Evolutionary conservation across 1,284 basidiomycete genomes (phyloP).

Genomic region (Athelia sp.): DNA sequence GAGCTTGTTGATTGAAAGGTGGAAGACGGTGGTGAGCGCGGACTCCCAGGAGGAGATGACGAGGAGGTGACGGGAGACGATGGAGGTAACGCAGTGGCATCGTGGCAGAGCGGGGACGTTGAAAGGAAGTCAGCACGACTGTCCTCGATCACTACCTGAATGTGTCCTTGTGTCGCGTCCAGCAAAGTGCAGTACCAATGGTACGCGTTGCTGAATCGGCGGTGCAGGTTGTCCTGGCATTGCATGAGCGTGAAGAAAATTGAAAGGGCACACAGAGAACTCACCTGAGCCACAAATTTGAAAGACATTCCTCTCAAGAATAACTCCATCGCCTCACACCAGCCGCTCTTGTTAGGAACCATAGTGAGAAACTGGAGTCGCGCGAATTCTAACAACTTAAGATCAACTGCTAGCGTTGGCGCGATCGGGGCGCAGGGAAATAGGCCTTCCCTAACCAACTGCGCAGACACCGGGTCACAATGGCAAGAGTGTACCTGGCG

Average conservation of each 20-base stretch:
- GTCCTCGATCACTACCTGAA: too few species aligned
- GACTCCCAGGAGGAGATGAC: too few species aligned
- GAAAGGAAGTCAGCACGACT: too few species aligned
- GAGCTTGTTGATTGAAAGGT: too few species aligned
- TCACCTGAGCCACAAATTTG: too few species aligned
- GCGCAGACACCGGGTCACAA: constrained; percentile 14
- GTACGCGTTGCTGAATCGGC: constrained; percentile 9
- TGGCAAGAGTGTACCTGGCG: constrained; percentile 5
- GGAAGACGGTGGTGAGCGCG: too few species aligned
- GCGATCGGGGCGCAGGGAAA: constrained; percentile 18
- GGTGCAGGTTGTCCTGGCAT: constrained; percentile 10
- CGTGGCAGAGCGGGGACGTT: too few species aligned
- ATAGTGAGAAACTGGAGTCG: constrained; percentile 13
- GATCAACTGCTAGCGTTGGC: constrained; percentile 19
- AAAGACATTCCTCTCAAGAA: constrained; percentile 6
- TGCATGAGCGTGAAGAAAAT: too few species aligned
- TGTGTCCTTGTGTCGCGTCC: background rate
- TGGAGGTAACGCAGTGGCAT: too few species aligned
- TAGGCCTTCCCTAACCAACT: constrained; percentile 14
- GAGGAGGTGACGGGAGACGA: too few species aligned
- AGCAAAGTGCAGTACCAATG: constrained; percentile 10
- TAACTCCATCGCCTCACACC: constrained; percentile 14
- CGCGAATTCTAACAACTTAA: constrained; percentile 18
- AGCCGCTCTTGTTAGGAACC: constrained; percentile 18
- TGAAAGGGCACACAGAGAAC: too few species aligned